These are phyloP conservation scores for Sporothrix inflata DNA, from an alignment of 2,329 filamentous ascomycete genomes.

Conservation along the genomic window DNA sequence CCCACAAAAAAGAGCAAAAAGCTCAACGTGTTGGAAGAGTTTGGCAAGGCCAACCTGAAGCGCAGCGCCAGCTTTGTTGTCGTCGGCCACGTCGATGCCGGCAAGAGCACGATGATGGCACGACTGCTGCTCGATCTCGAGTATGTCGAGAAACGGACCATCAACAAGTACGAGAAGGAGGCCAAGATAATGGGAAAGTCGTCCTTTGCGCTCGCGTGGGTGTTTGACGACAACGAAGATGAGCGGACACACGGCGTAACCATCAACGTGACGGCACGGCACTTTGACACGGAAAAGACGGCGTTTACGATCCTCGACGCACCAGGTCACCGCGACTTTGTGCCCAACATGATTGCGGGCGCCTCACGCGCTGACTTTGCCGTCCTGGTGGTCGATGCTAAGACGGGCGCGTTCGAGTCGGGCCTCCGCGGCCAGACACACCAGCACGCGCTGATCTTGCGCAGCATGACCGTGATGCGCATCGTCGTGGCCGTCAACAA, in stretches of 20 bases:
- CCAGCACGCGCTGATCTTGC: constrained; percentile 86
- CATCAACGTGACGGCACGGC: constrained; percentile 93
- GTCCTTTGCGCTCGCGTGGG: constrained; percentile 96
- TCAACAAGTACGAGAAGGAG: constrained; percentile 86
- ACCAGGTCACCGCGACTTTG: constrained; percentile 92
- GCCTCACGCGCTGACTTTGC: constrained; percentile 96
- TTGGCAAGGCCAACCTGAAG: constrained; percentile 74
- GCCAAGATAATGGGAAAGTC: constrained; percentile 91
- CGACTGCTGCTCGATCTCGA: constrained; percentile 87
- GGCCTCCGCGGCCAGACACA: constrained; percentile 91
- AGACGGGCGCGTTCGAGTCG: constrained; percentile 88
- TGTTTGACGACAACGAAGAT: constrained; percentile 88
- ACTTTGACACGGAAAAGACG: constrained; percentile 86
- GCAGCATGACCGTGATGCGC: constrained; percentile 86
- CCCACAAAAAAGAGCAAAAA: constrained; percentile 73
- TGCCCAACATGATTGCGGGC: constrained; percentile 98
- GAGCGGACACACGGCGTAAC: constrained; percentile 90
- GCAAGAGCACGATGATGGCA: constrained; percentile 97
- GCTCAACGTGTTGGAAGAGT: constrained; percentile 81
- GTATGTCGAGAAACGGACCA: constrained; percentile 81
- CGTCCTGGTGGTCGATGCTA: constrained; percentile 89
- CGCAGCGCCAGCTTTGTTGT: constrained; percentile 89
- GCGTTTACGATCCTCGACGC: constrained; percentile 94
- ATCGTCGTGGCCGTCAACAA: constrained; percentile 95
- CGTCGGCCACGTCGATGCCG: constrained; percentile 94